Conservation (phyloP, 2,329 filamentous ascomycete genomes). For the Colletotrichum australisinense region DNA sequence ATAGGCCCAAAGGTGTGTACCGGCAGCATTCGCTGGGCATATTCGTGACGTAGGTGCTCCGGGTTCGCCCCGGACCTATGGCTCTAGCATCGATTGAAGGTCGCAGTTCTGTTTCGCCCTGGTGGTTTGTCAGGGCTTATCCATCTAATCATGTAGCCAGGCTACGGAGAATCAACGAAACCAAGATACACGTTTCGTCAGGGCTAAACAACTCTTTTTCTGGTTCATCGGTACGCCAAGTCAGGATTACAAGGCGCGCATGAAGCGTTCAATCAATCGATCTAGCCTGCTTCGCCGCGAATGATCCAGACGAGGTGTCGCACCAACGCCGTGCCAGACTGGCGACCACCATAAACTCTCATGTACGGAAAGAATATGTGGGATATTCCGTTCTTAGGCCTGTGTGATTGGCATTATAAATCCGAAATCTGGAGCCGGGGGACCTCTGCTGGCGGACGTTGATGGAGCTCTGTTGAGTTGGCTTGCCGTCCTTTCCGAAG, state of each 20-base stretch:
- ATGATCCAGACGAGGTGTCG: not conserved
- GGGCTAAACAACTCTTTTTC: slow-evolving; percentile 10
- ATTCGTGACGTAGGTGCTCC: slow-evolving; percentile 21
- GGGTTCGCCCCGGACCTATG: slow-evolving; percentile 7
- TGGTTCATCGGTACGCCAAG: slow-evolving; percentile 11
- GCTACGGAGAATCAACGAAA: not conserved
- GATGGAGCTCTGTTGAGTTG: not conserved
- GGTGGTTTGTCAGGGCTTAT: slow-evolving; percentile 30
- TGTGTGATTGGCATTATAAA: not conserved
- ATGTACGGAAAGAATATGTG: not conserved
- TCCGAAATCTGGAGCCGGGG: slow-evolving; percentile 9
- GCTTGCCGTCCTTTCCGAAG: slow-evolving; percentile 17
- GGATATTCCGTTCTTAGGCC: not conserved
- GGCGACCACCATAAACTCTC: not conserved
- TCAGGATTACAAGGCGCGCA: not conserved
- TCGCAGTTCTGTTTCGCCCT: slow-evolving; percentile 28
- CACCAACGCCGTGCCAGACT: slow-evolving; percentile 13
- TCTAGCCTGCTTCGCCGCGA: not conserved
- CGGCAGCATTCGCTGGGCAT: not conserved
- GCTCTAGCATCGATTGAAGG: slow-evolving; percentile 8
- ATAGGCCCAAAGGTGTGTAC: not conserved
- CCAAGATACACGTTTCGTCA: slow-evolving; percentile 21
- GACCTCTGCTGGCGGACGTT: not conserved
- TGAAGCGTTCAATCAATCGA: slow-evolving; percentile 6
- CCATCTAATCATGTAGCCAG: slow-evolving; percentile 9